Evolutionary conservation across 2,329 filamentous ascomycete genomes (phyloP), one percentile per base, ranked within the genome.

Genomic region (Arthrobotrys musiformis): DNA sequence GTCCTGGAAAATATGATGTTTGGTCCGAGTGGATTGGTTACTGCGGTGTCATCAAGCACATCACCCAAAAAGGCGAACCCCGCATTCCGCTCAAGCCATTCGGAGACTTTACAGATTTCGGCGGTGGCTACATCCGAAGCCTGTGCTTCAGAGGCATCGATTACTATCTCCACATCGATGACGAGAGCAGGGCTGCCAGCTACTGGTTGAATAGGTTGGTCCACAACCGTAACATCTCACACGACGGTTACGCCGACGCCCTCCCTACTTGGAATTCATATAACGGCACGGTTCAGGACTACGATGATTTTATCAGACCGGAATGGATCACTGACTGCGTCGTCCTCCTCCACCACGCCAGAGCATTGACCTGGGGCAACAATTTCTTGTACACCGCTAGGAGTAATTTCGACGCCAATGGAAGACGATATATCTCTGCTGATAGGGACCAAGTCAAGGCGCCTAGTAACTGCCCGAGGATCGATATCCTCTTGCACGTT

Each of bases 1-100:
- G 66, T 37, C 17, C 52, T 8, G 52, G 37, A 7, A 52, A 50
- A 5, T 69, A 69, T 9, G 17, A 61, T 1, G 66, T 69, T 15
- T 69, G 52, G 52, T 69, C 66, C 7, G 46, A 69, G 24, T 69
- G 66, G 66, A 26, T 56, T 19, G 66, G 40, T n/a, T 24, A 30
- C 35, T 69, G 66, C 13, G 40, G 54, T 15, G 54, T 61, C 17
- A 61, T 69, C 28, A 69, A 69, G 22, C 66, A 69, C 22, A 61
- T 69, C 22, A 61, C 19, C 8, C 17, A 17, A 3, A 69, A 69
- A 15, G 42, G 30, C 6, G 33, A 26, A 24, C 19, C 17, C 4
- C 52, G 37, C 30, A 2, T 15, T 1, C 35, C 40, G n/a, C 7
- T 69, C 2, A 17, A 50, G 5, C 35, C 37, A 8, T 42, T 35